Conservation (phyloP, 176 grass and related monocot species). For the Cymbopogon citratus region DNA sequence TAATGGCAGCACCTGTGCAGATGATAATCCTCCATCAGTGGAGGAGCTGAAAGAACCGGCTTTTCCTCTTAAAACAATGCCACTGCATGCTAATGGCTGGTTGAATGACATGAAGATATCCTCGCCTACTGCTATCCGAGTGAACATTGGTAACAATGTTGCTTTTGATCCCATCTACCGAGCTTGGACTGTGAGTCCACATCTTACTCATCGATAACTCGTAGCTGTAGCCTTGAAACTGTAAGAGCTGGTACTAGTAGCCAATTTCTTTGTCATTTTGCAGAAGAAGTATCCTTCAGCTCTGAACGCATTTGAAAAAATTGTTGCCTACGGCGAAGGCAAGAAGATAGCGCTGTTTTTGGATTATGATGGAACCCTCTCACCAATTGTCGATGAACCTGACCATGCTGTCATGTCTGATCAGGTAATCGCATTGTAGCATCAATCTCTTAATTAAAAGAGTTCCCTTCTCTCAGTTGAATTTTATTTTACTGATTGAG, state of each 20-base stretch:
- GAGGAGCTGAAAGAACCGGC: background rate
- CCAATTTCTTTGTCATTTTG: constrained; percentile 5
- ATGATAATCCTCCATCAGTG: background rate
- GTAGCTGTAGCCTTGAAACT: background rate
- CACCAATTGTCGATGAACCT: constrained; percentile 49
- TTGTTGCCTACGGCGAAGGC: constrained; percentile 9
- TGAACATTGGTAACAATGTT: constrained; percentile 14
- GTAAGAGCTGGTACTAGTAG: background rate
- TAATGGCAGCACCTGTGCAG: background rate
- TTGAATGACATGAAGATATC: constrained; percentile 46
- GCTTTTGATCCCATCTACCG: constrained; percentile 24
- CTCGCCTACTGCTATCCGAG: constrained; percentile 27
- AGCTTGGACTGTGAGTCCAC: constrained; percentile 38
- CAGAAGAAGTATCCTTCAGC: constrained; percentile 63
- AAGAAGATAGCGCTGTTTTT: constrained; percentile 49
- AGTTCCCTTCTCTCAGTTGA: background rate
- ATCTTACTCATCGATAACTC: background rate
- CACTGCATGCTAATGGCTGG: constrained; percentile 18
- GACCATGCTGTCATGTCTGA: constrained; percentile 48
- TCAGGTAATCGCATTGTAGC: constrained; percentile 22
- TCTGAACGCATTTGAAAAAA: constrained; percentile 39
- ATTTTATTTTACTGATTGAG: background rate
- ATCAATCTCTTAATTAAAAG: background rate
- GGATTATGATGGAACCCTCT: constrained; percentile 57
- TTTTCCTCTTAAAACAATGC: constrained; percentile 14